These are phyloP conservation scores for Leccinellum luteum DNA, from an alignment of 768 basidiomycete species.

Conservation along the genomic window DNA sequence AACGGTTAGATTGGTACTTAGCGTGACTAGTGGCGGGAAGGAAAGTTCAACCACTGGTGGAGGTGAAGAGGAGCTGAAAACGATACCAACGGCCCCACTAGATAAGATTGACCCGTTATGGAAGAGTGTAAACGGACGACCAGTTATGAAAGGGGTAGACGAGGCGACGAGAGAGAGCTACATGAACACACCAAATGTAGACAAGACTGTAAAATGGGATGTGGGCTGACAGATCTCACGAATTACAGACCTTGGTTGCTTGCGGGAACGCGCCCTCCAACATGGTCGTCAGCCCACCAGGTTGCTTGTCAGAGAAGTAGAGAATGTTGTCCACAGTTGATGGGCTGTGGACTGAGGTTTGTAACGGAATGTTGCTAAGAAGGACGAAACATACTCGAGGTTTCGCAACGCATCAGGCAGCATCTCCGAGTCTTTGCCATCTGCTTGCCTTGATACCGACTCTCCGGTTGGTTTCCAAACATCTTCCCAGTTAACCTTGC, in stretches of 20 bases:
- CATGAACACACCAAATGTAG: neutral
- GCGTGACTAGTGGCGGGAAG: conserved; percentile 40
- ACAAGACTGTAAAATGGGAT: conserved; percentile 2
- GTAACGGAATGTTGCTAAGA: neutral
- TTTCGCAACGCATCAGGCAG: conserved; percentile 41
- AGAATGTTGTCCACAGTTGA: conserved; percentile 33
- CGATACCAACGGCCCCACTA: conserved; percentile 71
- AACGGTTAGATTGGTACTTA: conserved; percentile 48
- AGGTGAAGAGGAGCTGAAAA: conserved; percentile 28
- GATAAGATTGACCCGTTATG: conserved; percentile 52
- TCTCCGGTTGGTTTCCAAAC: conserved; percentile 42
- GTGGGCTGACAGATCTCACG: neutral
- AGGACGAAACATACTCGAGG: conserved; percentile 24
- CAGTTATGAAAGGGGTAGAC: conserved; percentile 79
- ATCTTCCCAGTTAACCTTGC: conserved; percentile 46
- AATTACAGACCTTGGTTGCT: conserved; percentile 47
- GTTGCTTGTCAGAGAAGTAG: conserved; percentile 56
- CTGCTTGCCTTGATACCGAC: neutral
- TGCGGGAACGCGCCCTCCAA: conserved; percentile 39
- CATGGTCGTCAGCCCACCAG: conserved; percentile 52
- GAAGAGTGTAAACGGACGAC: conserved; percentile 69
- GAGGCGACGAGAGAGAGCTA: conserved; percentile 69
- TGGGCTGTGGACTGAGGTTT: conserved; percentile 15
- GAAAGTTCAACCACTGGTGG: conserved; percentile 19
- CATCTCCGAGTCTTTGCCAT: neutral